Conservation (phyloP, 2,329 filamentous ascomycete genomes). For the Zymoseptoria crescenta region DNA sequence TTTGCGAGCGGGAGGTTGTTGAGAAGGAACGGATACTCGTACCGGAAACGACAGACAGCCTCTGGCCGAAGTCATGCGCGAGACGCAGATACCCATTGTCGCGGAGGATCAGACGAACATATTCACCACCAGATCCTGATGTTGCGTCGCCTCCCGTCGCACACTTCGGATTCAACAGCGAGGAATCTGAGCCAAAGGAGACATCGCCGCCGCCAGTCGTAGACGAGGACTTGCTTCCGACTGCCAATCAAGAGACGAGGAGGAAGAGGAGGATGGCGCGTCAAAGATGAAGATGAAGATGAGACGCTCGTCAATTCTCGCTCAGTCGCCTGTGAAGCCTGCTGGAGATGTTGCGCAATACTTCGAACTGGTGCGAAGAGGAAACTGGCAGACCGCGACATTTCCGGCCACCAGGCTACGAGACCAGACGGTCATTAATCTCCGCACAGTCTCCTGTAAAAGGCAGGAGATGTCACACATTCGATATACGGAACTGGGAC, state of each 20-base stretch:
- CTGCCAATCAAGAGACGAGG: constrained; percentile 45
- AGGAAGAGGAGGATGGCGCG: constrained; percentile 44
- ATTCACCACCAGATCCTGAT: too few species aligned
- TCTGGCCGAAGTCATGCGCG: neutral
- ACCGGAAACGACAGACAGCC: constrained; percentile 17
- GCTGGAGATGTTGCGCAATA: constrained; percentile 26
- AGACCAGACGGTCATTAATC: too few species aligned
- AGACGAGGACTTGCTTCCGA: constrained; percentile 31
- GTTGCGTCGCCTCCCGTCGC: constrained; percentile 53
- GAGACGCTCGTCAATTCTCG: constrained; percentile 36
- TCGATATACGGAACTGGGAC: too few species aligned
- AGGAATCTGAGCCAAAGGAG: neutral
- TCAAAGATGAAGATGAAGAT: constrained; percentile 38
- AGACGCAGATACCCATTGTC: neutral
- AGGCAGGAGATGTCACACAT: too few species aligned
- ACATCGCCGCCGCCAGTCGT: constrained; percentile 16
- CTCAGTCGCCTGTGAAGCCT: constrained; percentile 32
- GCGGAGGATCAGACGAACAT: neutral
- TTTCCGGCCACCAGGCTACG: too few species aligned
- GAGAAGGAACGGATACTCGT: constrained; percentile 2
- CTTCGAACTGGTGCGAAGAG: constrained; percentile 48
- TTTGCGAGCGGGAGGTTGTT: constrained; percentile 6
- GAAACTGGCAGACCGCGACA: constrained; percentile 49
- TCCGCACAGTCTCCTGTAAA: too few species aligned
- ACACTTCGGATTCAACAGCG: constrained; percentile 42